Percentiles rank a stretch among this genome's conserved stretches.
Evolutionary conservation across 1,284 basidiomycete genomes (phyloP).

Genomic region (Taiwanofungus camphoratus): DNA sequence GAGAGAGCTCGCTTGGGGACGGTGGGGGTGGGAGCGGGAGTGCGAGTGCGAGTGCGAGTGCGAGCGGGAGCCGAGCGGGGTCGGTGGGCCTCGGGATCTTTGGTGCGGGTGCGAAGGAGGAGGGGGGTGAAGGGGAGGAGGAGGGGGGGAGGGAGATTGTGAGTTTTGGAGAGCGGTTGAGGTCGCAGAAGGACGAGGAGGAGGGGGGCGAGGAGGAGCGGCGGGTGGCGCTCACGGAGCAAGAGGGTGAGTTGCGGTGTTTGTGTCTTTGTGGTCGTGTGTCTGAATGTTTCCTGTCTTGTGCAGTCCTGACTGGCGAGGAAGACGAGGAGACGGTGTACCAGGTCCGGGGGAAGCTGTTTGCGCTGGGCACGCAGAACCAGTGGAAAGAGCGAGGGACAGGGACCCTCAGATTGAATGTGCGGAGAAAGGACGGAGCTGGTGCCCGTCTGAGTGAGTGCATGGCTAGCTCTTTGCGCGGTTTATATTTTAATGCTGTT

Average conservation of each 20-base stretch:
- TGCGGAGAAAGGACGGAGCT: conserved; percentile 58
- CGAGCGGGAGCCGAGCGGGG: conserved; percentile 13
- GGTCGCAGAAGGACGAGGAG: conserved; percentile 39
- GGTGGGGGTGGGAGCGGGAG: conserved; percentile 20
- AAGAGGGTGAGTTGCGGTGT: conserved; percentile 52
- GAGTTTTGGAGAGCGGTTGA: conserved; percentile 56
- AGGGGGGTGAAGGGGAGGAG: conserved; percentile 27
- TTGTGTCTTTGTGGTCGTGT: background rate
- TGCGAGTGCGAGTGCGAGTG: conserved; percentile 11
- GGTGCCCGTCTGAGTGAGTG: conserved; percentile 74
- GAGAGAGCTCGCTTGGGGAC: conserved; percentile 34
- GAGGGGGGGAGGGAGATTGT: conserved; percentile 33
- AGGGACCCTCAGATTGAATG: conserved; percentile 78
- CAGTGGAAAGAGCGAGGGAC: conserved; percentile 89
- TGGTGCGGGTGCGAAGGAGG: conserved; percentile 13
- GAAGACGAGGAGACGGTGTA: conserved; percentile 86
- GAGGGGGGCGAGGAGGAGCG: conserved; percentile 47
- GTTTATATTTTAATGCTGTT: background rate
- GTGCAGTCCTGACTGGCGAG: conserved; percentile 81
- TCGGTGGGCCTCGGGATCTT: conserved; percentile 21
- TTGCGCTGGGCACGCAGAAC: conserved; percentile 57
- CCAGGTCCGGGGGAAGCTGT: conserved; percentile 85
- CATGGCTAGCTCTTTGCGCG: conserved; percentile 8
- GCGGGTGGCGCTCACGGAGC: conserved; percentile 52
- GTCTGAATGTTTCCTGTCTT: conserved; percentile 6